These are phyloP conservation scores for Bretschneidera sinensis DNA, from an alignment of 345 rosid species.

Conservation along the genomic window DNA sequence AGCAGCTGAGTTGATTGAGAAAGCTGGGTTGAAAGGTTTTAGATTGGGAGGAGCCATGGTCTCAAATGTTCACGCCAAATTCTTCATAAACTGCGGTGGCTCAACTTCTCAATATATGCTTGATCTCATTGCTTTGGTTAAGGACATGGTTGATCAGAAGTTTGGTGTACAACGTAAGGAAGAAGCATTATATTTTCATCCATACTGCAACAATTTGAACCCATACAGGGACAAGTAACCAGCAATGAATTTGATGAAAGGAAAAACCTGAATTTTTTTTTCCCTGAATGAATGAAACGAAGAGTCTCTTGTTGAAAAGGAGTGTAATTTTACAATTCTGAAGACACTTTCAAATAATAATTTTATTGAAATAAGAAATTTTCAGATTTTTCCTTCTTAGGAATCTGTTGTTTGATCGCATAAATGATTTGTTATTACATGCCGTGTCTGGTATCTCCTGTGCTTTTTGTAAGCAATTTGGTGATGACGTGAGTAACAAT, in stretches of 20 bases:
- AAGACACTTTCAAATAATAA: slow-evolving; percentile 4
- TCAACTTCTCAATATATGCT: slow-evolving; percentile 35
- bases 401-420: too few relatives aligned
- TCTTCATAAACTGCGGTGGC: slow-evolving; percentile 19
- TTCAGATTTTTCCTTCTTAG: not conserved
- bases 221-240: not conserved
- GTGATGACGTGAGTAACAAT: slow-evolving; percentile 62
- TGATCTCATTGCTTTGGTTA: slow-evolving; percentile 28
- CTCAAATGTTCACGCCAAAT: slow-evolving; percentile 31
- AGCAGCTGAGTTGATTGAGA: slow-evolving; percentile 30
- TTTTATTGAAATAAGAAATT: slow-evolving; percentile 1
- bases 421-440: not conserved
- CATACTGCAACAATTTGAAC: slow-evolving; percentile 10
- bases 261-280: not conserved
- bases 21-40: slow-evolving; percentile 27
- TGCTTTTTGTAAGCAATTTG: slow-evolving; percentile 45
- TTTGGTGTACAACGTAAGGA: slow-evolving; percentile 16
- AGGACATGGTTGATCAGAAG: slow-evolving; percentile 26
- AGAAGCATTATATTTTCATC: slow-evolving; percentile 27
- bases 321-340: not conserved
- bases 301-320: not conserved
- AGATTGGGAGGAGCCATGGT: slow-evolving; percentile 34
- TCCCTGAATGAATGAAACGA: not conserved
- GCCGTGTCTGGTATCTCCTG: slow-evolving; percentile 16
- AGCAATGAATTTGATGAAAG: slow-evolving; percentile 3